phyloP scores from a whole-genome alignment of 2,329 filamentous ascomycete species.

The Botryotinia narcissicola region DNA sequence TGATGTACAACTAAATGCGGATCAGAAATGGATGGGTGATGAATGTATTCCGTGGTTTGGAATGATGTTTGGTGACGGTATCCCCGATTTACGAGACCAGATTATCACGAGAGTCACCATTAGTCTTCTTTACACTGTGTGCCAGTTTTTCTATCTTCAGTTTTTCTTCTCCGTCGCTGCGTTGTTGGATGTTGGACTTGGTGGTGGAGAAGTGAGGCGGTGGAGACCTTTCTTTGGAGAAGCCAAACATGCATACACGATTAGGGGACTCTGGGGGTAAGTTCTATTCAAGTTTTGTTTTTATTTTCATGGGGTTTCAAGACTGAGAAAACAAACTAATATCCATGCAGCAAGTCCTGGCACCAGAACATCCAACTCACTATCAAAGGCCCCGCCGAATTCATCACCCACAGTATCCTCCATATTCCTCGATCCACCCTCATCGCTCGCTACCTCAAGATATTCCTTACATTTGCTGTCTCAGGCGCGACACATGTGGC shows the following conservation, averaged over 20 bases:
- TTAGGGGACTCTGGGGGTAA: constrained; percentile 1
- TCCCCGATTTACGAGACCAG: not conserved
- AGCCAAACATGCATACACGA: not conserved
- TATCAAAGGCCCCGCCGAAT: not conserved
- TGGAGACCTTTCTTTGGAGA: constrained; percentile 2
- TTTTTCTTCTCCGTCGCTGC: not conserved
- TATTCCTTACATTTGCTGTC: constrained; percentile 36
- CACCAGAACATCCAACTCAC: not conserved
- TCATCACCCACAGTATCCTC: not conserved
- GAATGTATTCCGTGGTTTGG: not conserved
- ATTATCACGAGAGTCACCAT: not conserved
- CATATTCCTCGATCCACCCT: not conserved
- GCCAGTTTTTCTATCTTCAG: not conserved
- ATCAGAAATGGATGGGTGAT: not conserved
- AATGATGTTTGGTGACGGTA: not conserved
- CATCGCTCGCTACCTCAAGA: constrained; percentile 35
- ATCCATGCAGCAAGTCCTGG: not conserved
- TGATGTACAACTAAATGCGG: not conserved
- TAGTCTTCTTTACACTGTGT: not conserved
- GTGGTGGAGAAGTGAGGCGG: not conserved
- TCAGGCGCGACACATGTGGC: constrained; percentile 35
- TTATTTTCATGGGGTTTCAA: fast-evolving
- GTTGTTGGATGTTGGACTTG: not conserved
- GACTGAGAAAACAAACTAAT: not conserved
- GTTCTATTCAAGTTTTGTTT: not conserved